Evolutionary conservation across 192 early-diverging fungal genomes (phyloP).

Genomic region (Umbelopsis isabellina): DNA sequence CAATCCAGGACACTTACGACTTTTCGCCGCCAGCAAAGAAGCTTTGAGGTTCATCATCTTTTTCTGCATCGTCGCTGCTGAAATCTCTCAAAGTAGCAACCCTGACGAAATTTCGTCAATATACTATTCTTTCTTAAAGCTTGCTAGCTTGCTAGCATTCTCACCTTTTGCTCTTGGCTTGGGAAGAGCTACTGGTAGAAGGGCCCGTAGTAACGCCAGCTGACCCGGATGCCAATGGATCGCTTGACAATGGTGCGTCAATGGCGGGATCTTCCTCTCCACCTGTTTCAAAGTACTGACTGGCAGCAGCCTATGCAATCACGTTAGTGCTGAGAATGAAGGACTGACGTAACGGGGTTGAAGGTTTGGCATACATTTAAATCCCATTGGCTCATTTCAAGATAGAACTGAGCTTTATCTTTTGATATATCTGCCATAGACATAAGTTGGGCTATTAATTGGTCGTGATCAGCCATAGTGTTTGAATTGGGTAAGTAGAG

Average conservation of each 20-base stretch:
- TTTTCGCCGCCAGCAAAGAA: constrained; percentile 95
- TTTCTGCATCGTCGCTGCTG: constrained; percentile 37
- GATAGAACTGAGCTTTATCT: constrained; percentile 69
- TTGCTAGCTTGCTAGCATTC: background rate
- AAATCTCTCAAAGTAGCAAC: constrained; percentile 56
- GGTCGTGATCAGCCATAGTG: constrained; percentile 46
- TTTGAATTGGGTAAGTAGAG: background rate
- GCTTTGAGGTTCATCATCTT: constrained; percentile 64
- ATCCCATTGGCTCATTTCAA: constrained; percentile 82
- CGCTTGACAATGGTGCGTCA: constrained; percentile 14
- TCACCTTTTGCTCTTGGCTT: constrained; percentile 16
- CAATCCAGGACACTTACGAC: constrained; percentile 66
- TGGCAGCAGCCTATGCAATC: constrained; percentile 56
- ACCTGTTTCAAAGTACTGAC: constrained; percentile 69
- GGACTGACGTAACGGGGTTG: background rate
- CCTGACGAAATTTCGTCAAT: background rate
- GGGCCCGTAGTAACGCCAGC: background rate
- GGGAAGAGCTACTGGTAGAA: background rate
- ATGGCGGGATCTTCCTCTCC: background rate
- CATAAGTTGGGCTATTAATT: constrained; percentile 64
- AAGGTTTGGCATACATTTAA: constrained; percentile 55
- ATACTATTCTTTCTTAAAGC: too few relatives aligned
- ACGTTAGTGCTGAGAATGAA: background rate
- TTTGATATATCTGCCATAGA: constrained; percentile 55
- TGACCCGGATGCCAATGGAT: background rate